phyloP scores from a whole-genome alignment of 169 alveolate species.

The Cryptosporidium bovis region DNA sequence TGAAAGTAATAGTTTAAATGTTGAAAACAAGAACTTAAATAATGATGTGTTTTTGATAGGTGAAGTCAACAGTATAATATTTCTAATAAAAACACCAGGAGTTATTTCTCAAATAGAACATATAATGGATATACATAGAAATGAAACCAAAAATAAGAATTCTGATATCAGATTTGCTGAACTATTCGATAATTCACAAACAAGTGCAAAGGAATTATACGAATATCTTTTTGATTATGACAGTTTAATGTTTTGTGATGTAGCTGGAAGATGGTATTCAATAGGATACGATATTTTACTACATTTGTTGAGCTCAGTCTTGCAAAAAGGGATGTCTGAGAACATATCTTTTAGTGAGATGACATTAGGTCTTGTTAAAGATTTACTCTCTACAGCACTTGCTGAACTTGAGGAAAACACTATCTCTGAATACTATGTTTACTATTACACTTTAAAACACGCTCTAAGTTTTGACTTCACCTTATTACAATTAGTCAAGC shows the following conservation, averaged over 20 bases:
- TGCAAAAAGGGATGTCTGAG: constrained; percentile 29
- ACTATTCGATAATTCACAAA: constrained; percentile 25
- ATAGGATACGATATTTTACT: constrained; percentile 12
- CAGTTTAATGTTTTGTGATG: constrained; percentile 51
- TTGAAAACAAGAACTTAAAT: not conserved
- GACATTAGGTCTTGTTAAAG: not conserved
- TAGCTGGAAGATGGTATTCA: constrained; percentile 45
- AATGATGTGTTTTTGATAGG: constrained; percentile 23
- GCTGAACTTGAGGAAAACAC: not conserved
- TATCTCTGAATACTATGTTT: not conserved
- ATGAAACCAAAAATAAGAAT: not conserved
- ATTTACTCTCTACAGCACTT: constrained; percentile 3
- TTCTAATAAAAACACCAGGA: constrained; percentile 24
- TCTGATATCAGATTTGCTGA: constrained; percentile 15
- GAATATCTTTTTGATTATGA: constrained; percentile 30
- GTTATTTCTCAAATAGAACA: constrained; percentile 18
- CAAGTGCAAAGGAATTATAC: constrained; percentile 29
- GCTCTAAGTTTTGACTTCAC: constrained; percentile 54
- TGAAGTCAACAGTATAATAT: constrained; percentile 7
- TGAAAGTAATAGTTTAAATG: not conserved
- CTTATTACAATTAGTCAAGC: constrained; percentile 24
- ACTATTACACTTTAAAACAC: constrained; percentile 34
- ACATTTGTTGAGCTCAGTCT: constrained; percentile 5
- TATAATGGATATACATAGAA: constrained; percentile 6
- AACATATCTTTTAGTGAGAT: constrained; percentile 7